Conservation (phyloP, 768 basidiomycete genomes). For the Termitomyces titanicus region DNA sequence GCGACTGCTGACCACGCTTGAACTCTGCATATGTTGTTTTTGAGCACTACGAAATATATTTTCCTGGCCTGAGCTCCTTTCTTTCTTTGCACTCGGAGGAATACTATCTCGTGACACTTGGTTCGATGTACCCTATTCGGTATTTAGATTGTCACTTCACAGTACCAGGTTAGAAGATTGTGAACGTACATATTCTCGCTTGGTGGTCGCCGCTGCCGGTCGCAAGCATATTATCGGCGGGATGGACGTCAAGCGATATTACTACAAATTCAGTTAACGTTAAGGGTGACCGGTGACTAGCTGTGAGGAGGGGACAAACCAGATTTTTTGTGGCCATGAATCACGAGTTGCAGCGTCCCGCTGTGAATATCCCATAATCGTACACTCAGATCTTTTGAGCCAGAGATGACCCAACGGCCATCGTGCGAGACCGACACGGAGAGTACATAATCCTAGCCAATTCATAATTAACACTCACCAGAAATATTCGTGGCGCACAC, state of each 20-base stretch:
- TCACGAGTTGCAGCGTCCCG: conserved; percentile 81
- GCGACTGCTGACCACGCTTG: too few relatives aligned
- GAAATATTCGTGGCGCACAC: neutral
- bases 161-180: neutral
- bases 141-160: too few relatives aligned
- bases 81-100: too few relatives aligned
- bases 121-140: too few relatives aligned
- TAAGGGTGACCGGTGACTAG: neutral
- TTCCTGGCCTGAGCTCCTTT: too few relatives aligned
- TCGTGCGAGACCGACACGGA: conserved; percentile 77
- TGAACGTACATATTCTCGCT: conserved; percentile 48
- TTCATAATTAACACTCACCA: neutral
- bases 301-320: conserved; percentile 29
- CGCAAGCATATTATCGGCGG: conserved; percentile 40
- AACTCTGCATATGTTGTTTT: too few relatives aligned
- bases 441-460: conserved; percentile 37
- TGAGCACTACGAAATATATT: too few relatives aligned
- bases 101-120: too few relatives aligned
- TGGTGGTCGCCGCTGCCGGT: conserved; percentile 52
- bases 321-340: conserved; percentile 67
- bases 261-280: conserved; percentile 24
- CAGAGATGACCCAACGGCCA: conserved; percentile 90
- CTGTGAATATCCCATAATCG: conserved; percentile 86
- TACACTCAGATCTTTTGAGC: conserved; percentile 90
- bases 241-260: conserved; percentile 45